Conservation (phyloP, 768 basidiomycete genomes). For the Amylocystis lapponica region DNA sequence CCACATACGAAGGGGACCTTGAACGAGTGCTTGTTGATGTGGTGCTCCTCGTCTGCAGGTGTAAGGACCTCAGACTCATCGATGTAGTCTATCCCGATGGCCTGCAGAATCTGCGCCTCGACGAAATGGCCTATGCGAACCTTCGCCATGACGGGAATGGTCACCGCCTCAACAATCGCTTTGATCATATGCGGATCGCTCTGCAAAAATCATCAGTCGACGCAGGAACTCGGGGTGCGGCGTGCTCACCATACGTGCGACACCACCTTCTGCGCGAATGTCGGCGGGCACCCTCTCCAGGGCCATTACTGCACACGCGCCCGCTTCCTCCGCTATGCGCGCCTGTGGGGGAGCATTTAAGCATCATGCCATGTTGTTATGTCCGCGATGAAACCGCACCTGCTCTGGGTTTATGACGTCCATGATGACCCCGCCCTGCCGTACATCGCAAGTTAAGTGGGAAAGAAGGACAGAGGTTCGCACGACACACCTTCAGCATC, state of each 20-base stretch:
- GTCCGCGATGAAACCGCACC: no score
- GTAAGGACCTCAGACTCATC: conserved; percentile 95
- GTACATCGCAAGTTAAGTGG: conserved; percentile 5
- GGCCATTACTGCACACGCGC: conserved; percentile 97
- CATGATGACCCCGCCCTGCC: conserved; percentile 92
- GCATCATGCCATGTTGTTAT: no score
- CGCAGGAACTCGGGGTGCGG: neutral
- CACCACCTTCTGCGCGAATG: conserved; percentile 87
- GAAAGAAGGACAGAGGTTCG: no score
- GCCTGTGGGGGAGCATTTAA: no score
- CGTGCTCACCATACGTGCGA: conserved; percentile 83
- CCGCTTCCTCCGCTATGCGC: conserved; percentile 94
- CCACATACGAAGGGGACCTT: conserved; percentile 97
- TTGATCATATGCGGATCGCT: conserved; percentile 98
- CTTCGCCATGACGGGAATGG: conserved; percentile 96
- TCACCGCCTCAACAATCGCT: conserved; percentile 89
- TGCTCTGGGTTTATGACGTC: conserved; percentile 84
- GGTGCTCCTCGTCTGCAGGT: conserved; percentile 92
- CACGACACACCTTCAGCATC: conserved; percentile 77
- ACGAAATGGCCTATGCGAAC: conserved; percentile 97
- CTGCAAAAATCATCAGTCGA: conserved; percentile 27
- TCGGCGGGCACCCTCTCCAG: conserved; percentile 94
- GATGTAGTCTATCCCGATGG: conserved; percentile 93
- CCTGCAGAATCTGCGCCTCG: conserved; percentile 94
- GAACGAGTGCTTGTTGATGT: conserved; percentile 95